Evolutionary conservation across 2,329 filamentous ascomycete genomes (phyloP), one percentile per base, ranked within the genome.

Genomic region (Reticulascus tulasneorum): DNA sequence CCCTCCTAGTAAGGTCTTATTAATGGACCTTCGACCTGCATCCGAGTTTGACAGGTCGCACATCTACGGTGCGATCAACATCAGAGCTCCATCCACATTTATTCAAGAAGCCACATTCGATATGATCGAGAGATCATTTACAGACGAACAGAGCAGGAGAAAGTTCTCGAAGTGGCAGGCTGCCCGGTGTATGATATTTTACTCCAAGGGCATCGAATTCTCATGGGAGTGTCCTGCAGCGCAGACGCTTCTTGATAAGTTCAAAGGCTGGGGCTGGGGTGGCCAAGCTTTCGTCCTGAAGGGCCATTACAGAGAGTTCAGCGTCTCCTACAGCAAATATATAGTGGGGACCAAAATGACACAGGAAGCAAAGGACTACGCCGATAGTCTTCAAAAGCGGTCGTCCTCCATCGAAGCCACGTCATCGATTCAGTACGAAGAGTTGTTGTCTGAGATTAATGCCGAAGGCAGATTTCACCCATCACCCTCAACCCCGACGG

Each of bases 291-390:
- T 77, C 46, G 58, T 77, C 7, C 60, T 78, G 22, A 76, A 76
- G 47, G 73, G 74, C 1, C 70, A 74, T 35, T 78, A 72, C 48
- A 63, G 64, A 29, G 73, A 77, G 43, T 77, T 77, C 42, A 72
- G 70, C 12, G 59, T 61, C 18, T 71, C 69, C 0, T 77, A 74
- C 43, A 65, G 67, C 40, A 68, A 67, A 40, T 69, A 73, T 41
- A 71, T 76, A 40, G 60, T 59, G 15, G 66, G 63, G 5, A 48
- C 55, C 20, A 67, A 59, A 41, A 70, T 62, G 49, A 64, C 62
- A 2, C 54, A 60, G 16, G 58, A 57, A 7, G 61, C 61, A n/a
- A 60, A 58, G 23, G 56, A 63, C 27, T 64, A 67, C 37, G 38
- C 62, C 4, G 65, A 10, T 11, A 20, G 23, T 26, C 15, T 17